phyloP scores from a whole-genome alignment of 163 green algal genomes.

The Chlamydomonas reinhardtii region DNA sequence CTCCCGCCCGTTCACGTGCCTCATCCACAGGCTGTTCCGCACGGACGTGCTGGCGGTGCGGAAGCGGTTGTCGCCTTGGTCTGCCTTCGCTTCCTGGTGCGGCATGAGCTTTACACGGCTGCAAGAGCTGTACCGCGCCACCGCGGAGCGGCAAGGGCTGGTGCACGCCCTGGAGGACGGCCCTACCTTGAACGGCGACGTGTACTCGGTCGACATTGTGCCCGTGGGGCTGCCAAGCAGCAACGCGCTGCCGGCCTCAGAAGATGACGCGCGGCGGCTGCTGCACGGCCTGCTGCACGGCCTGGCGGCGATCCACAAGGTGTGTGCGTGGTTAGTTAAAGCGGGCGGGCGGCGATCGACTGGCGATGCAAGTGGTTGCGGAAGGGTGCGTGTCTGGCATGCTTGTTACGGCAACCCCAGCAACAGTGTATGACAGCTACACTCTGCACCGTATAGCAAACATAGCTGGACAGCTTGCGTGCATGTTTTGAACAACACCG shows the following conservation, averaged over 20 bases:
- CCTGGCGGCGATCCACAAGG: slow-evolving; percentile 23
- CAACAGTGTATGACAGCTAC: neutral
- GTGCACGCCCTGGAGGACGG: slow-evolving; percentile 7
- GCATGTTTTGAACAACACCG: too few relatives aligned
- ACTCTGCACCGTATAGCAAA: neutral
- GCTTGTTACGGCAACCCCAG: too few relatives aligned
- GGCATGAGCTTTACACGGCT: slow-evolving; percentile 4
- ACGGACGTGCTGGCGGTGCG: slow-evolving; percentile 16
- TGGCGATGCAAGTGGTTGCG: too few relatives aligned
- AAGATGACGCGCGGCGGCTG: slow-evolving; percentile 9
- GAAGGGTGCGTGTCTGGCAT: too few relatives aligned
- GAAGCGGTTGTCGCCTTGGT: slow-evolving; percentile 18
- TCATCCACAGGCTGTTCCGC: slow-evolving; percentile 18
- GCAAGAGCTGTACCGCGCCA: slow-evolving; percentile 29
- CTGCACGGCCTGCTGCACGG: slow-evolving; percentile 34
- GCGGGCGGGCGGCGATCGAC: too few relatives aligned
- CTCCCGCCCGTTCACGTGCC: too few relatives aligned
- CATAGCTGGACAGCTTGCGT: neutral
- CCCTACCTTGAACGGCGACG: neutral
- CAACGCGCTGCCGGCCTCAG: neutral
- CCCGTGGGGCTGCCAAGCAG: neutral
- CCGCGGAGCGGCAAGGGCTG: slow-evolving; percentile 2
- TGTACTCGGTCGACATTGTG: slow-evolving; percentile 21
- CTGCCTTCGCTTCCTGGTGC: neutral
- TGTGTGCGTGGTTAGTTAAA: neutral